These are phyloP conservation scores for Microdochium trichocladiopsis DNA, from an alignment of 2,329 filamentous ascomycete genomes.

Conservation along the genomic window DNA sequence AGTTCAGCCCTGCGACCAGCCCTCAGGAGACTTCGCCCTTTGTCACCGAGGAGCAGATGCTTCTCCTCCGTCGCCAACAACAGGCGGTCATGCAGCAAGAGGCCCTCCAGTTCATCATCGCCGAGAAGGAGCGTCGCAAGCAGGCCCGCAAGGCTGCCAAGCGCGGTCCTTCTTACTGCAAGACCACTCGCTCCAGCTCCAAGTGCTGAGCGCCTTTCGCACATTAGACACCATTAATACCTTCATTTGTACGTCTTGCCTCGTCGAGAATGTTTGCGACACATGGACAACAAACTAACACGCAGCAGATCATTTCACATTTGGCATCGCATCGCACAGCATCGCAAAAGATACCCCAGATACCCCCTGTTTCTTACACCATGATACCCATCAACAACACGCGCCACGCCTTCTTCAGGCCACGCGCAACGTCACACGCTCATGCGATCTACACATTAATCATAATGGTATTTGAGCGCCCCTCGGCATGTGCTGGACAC, in stretches of 20 bases:
- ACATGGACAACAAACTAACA: not conserved
- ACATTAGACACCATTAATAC: not conserved
- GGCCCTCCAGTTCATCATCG: conserved; percentile 39
- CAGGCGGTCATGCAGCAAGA: conserved; percentile 40
- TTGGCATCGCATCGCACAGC: not conserved
- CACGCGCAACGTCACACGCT: not conserved
- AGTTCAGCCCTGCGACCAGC: conserved; percentile 32
- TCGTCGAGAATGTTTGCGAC: too few species aligned
- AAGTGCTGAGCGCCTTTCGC: not conserved
- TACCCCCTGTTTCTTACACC: not conserved
- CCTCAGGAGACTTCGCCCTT: conserved; percentile 30
- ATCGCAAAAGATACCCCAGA: not conserved
- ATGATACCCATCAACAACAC: not conserved
- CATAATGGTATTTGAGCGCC: not conserved
- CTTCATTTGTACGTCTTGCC: not conserved
- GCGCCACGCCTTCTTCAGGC: not conserved
- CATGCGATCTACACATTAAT: not conserved
- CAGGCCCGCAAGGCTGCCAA: conserved; percentile 27
- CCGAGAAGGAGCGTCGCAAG: conserved; percentile 48
- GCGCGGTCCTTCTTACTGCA: not conserved
- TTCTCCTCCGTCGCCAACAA: conserved; percentile 43
- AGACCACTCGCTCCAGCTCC: not conserved
- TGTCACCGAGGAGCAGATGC: conserved; percentile 38
- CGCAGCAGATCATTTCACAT: not conserved
- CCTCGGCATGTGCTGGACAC: not conserved